Evolutionary conservation across 768 basidiomycete genomes (phyloP), one percentile per base, ranked within the genome.

Genomic region (Glaciozyma antarctica): DNA sequence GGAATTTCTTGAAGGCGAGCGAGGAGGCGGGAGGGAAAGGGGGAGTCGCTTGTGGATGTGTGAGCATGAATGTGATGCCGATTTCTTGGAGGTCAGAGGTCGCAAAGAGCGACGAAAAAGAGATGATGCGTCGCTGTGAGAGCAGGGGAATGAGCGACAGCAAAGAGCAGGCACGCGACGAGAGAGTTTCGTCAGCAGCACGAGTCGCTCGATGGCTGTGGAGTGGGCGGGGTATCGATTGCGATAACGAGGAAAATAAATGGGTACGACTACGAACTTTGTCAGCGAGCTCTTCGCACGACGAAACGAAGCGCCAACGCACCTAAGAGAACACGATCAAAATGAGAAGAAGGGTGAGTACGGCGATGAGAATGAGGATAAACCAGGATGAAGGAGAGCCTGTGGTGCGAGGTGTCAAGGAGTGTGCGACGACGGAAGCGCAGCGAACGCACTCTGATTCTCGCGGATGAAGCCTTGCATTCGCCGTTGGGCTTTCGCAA

Each of bases 371-470:
- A 61, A 93, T 84, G 41, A 85, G 81, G 61, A 98, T 87, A 75
- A 89, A 91, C 86, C 88, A 95, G 41, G 88, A 88, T 44, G 88
- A 90, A 67, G 87, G 87, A 49, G 85, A 88, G 75, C 91, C 92
- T 86, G 74, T 32, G 32, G 32, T 32, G 32, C 32, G 32, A 32
- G 32, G 32, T 32, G 32, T 32, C 13, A 17, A 34, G 8, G 7
- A 41, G 10, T 38, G 28, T 2, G 34, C 22, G 34, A 15, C 4
- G 6, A 28, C 26, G 49, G 5, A 10, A 26, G 43, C 45, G 26
- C 5, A 32, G 32, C 32, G 16, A 8, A 56, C 79, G 58, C 65
- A 84, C 86, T 84, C 79, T 94, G 90, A 0, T 89, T 89, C 49
- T 93, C 83, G 47, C 87, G 82, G 53, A 94, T 81, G 75, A 98